phyloP scores from a whole-genome alignment of 2,329 filamentous ascomycete species.

The Peltaster fructicola region DNA sequence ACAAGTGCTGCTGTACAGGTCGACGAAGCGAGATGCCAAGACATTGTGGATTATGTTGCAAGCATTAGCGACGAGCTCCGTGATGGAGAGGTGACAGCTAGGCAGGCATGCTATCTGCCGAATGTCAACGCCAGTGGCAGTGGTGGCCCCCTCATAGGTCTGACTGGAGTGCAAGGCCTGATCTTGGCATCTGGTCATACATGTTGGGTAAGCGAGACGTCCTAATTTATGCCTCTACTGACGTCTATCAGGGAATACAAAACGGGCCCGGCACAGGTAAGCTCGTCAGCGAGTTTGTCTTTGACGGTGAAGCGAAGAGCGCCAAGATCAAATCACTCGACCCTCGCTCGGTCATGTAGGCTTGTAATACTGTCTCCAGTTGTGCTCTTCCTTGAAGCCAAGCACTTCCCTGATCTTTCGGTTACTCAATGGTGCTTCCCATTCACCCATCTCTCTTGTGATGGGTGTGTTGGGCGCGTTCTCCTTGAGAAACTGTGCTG shows the following conservation, averaged over 20 bases:
- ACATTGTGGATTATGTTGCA: constrained; percentile 63
- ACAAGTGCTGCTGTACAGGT: constrained; percentile 58
- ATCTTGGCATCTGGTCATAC: constrained; percentile 81
- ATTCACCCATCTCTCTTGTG: constrained; percentile 38
- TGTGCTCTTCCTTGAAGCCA: constrained; percentile 41
- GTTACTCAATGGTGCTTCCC: constrained; percentile 44
- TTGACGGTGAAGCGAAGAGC: constrained; percentile 26
- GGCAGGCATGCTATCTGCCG: constrained; percentile 88
- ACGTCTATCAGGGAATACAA: too few species aligned
- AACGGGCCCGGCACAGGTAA: constrained; percentile 66
- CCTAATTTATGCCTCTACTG: too few species aligned
- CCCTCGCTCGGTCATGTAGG: constrained; percentile 14
- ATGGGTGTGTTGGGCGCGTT: constrained; percentile 33
- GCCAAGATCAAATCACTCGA: constrained; percentile 25
- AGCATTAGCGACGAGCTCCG: constrained; percentile 34
- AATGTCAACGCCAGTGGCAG: constrained; percentile 37
- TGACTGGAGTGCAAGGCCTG: constrained; percentile 53
- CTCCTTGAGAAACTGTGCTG: constrained; percentile 34
- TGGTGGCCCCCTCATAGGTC: constrained; percentile 62
- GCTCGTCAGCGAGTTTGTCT: constrained; percentile 28
- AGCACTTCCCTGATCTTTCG: constrained; percentile 40
- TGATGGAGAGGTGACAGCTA: constrained; percentile 41
- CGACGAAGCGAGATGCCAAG: constrained; percentile 62
- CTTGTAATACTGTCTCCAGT: constrained; percentile 36
- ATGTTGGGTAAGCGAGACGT: too few species aligned